Conservation (phyloP, 2,329 filamentous ascomycete genomes). For the Neonectria magnoliae region DNA sequence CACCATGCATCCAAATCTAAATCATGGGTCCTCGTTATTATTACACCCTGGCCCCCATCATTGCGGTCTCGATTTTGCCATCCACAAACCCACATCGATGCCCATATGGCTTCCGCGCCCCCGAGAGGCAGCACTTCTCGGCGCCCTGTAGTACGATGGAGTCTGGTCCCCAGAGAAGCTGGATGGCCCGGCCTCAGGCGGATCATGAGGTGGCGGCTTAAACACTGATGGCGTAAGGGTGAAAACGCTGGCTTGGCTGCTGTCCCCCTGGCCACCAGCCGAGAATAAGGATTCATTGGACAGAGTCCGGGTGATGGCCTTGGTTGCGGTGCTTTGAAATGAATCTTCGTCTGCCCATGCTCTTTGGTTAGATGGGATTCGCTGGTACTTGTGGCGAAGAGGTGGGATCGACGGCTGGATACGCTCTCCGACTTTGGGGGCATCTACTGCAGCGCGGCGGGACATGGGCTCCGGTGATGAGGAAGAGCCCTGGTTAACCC, state of each 20-base stretch:
- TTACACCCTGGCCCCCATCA: not conserved
- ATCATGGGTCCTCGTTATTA: not conserved
- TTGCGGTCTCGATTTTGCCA: not conserved
- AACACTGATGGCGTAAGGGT: not conserved
- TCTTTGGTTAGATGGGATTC: not conserved
- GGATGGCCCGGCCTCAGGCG: conserved; percentile 3
- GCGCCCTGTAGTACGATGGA: not conserved
- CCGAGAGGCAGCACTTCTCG: not conserved
- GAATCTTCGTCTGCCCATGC: not conserved
- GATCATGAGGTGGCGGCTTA: not conserved
- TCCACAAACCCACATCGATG: conserved; percentile 4
- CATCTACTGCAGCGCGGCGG: too few species aligned
- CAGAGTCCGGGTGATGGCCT: not conserved
- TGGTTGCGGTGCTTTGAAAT: not conserved
- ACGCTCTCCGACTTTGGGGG: not conserved
- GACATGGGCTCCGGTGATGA: not conserved
- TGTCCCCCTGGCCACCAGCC: not conserved
- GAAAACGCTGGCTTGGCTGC: not conserved
- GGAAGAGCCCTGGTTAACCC: not conserved
- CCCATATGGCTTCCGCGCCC: not conserved
- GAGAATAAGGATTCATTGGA: not conserved
- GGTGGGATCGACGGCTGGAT: not conserved
- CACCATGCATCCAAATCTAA: not conserved
- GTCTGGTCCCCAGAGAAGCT: not conserved
- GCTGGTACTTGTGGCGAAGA: not conserved